phyloP scores from a whole-genome alignment of 1,284 basidiomycete genomes.

The Porogramme epimiltina region DNA sequence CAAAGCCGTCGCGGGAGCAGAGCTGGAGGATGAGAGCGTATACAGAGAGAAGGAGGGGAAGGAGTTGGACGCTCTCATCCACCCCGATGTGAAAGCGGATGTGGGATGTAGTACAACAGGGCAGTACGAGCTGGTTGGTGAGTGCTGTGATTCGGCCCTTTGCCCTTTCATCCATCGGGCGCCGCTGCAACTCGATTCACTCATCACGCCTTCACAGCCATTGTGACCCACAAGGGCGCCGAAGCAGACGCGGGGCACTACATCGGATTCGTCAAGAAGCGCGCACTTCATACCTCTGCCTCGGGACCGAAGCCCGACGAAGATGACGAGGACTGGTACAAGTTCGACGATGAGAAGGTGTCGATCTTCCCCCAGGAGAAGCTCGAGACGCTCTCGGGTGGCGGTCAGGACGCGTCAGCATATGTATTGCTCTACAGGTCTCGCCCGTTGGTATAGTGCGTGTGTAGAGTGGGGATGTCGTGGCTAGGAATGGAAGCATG shows the following conservation, averaged over 20 bases:
- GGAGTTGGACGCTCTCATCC: slow-evolving; percentile 66
- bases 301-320: slow-evolving; percentile 37
- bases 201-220: slow-evolving; percentile 50
- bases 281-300: slow-evolving; percentile 48
- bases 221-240: slow-evolving; percentile 97
- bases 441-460: slow-evolving; percentile 32
- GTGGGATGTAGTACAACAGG: slow-evolving; percentile 74
- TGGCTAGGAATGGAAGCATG: too few species aligned
- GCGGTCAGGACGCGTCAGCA: slow-evolving; percentile 82
- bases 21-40: slow-evolving; percentile 62
- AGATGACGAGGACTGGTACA: slow-evolving; percentile 82
- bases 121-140: slow-evolving; percentile 85
- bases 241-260: slow-evolving; percentile 95
- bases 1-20: slow-evolving; percentile 33
- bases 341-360: slow-evolving; percentile 94
- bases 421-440: slow-evolving; percentile 86
- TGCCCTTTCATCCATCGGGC: not conserved
- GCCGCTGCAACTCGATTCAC: not conserved
- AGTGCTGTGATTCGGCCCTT: slow-evolving; percentile 30
- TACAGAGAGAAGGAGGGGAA: slow-evolving; percentile 62
- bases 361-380: slow-evolving; percentile 82
- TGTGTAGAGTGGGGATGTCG: not conserved
- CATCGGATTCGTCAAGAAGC: slow-evolving; percentile 86
- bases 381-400: slow-evolving; percentile 82
- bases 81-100: slow-evolving; percentile 67